These are phyloP conservation scores for Fusarium liriodendri DNA, from an alignment of 2,329 filamentous ascomycete genomes.

Conservation along the genomic window DNA sequence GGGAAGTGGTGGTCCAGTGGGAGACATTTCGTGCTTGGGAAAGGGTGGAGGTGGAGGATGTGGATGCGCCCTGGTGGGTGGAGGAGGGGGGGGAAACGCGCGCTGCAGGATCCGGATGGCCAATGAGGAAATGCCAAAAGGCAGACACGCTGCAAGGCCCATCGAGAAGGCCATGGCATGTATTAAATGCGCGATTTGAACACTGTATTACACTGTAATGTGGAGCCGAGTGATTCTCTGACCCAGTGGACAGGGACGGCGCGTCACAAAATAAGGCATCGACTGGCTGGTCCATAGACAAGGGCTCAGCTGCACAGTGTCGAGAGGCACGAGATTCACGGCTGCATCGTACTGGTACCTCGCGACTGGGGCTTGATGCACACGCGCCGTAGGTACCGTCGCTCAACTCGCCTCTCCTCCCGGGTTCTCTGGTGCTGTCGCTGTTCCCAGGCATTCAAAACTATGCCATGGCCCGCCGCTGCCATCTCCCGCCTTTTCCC, in stretches of 20 bases:
- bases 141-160: constrained; percentile 39
- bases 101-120: constrained; percentile 28
- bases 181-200: constrained; percentile 24
- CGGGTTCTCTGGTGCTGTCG: constrained; percentile 37
- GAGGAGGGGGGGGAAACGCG: constrained; percentile 33
- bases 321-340: neutral
- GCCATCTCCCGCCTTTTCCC: constrained; percentile 48
- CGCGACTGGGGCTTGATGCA: constrained; percentile 6
- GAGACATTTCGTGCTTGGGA: constrained; percentile 14
- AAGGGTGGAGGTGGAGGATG: constrained; percentile 28
- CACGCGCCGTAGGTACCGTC: constrained; percentile 33
- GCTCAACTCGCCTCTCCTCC: constrained; percentile 34
- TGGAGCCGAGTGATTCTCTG: constrained; percentile 16
- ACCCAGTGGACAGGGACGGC: constrained; percentile 18
- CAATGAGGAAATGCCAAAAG: constrained; percentile 41
- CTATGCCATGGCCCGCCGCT: constrained; percentile 49
- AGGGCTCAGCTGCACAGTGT: constrained; percentile 25
- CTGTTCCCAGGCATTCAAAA: constrained; percentile 48
- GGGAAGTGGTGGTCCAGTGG: constrained; percentile 22
- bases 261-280: neutral
- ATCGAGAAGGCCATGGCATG: constrained; percentile 30
- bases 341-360: constrained; percentile 27
- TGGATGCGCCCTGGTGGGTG: constrained; percentile 29
- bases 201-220: constrained; percentile 31
- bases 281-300: constrained; percentile 28